Evolutionary conservation across 2,329 filamentous ascomycete genomes (phyloP).

Genomic region (Lachnellula hyalina): DNA sequence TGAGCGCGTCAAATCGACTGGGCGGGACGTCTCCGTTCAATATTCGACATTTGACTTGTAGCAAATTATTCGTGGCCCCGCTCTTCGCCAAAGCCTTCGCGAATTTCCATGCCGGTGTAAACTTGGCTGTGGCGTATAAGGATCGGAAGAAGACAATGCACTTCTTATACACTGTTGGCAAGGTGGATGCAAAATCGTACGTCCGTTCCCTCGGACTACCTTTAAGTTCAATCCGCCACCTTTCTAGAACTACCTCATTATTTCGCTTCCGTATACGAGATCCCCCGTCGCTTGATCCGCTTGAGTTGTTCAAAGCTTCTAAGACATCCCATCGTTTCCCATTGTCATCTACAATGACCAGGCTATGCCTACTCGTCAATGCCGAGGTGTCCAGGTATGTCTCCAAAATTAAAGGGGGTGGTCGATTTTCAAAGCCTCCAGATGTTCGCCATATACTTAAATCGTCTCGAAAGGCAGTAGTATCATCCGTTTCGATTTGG

Average conservation of each 20-base stretch:
- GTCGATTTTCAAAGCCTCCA: constrained; percentile 69
- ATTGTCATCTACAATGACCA: constrained; percentile 82
- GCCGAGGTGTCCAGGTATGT: constrained; percentile 78
- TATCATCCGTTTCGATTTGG: constrained; percentile 90
- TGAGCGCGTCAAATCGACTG: constrained; percentile 61
- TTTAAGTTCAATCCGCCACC: constrained; percentile 84
- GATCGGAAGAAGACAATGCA: constrained; percentile 92
- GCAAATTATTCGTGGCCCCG: constrained; percentile 51
- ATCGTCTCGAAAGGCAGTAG: constrained; percentile 78
- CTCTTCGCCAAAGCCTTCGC: constrained; percentile 66
- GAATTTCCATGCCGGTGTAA: constrained; percentile 84
- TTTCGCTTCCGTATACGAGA: constrained; percentile 37
- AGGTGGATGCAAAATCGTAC: constrained; percentile 54
- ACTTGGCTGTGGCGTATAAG: constrained; percentile 73
- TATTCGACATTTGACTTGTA: constrained; percentile 79
- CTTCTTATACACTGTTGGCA: constrained; percentile 95
- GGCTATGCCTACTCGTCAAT: constrained; percentile 75
- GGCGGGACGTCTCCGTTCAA: constrained; percentile 49
- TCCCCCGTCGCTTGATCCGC: constrained; percentile 35
- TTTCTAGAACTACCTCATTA: constrained; percentile 78
- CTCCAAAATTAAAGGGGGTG: constrained; percentile 83
- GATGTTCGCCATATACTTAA: constrained; percentile 76
- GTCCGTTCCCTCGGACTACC: constrained; percentile 44
- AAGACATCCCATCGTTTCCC: constrained; percentile 91
- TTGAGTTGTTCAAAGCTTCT: constrained; percentile 68